phyloP scores from a whole-genome alignment of 2,329 filamentous ascomycete genomes.

The Thelonectria discophora region DNA sequence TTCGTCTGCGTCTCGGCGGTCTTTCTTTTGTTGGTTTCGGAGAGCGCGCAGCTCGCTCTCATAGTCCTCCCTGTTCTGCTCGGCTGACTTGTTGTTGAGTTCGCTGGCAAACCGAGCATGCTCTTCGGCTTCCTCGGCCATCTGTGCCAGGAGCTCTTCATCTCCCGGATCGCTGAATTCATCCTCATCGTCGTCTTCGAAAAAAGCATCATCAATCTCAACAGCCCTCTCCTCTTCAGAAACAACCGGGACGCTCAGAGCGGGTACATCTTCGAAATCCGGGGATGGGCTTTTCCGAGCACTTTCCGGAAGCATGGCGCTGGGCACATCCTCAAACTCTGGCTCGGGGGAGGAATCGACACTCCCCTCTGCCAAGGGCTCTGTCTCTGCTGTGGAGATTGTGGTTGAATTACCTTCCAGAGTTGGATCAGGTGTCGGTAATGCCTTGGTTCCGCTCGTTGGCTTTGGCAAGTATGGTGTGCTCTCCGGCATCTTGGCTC shows the following conservation, averaged over 20 bases:
- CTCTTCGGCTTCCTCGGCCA: conserved; percentile 91
- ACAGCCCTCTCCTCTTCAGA: conserved; percentile 9
- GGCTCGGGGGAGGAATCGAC: conserved; percentile 49
- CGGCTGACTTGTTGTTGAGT: conserved; percentile 78
- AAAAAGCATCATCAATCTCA: conserved; percentile 50
- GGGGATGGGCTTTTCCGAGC: conserved; percentile 26
- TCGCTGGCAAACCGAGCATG: conserved; percentile 91
- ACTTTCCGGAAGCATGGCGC: conserved; percentile 20
- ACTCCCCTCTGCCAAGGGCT: conserved; percentile 32
- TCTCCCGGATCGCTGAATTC: conserved; percentile 89
- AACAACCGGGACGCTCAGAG: background rate
- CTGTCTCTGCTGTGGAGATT: background rate
- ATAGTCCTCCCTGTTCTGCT: conserved; percentile 79
- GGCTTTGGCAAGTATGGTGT: background rate
- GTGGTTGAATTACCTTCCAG: conserved; percentile 13
- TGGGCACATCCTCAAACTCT: conserved; percentile 49
- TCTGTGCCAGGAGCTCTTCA: conserved; percentile 84
- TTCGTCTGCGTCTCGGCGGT: conserved; percentile 94
- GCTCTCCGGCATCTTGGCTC: background rate
- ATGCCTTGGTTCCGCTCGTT: conserved; percentile 3
- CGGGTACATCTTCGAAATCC: conserved; percentile 28
- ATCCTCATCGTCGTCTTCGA: conserved; percentile 72
- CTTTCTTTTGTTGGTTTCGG: conserved; percentile 94
- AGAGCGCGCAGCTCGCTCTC: conserved; percentile 87
- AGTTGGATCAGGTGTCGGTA: conserved; percentile 2